Evolutionary conservation across 305 asterid genomes (phyloP).

Genomic region (Withania somnifera): DNA sequence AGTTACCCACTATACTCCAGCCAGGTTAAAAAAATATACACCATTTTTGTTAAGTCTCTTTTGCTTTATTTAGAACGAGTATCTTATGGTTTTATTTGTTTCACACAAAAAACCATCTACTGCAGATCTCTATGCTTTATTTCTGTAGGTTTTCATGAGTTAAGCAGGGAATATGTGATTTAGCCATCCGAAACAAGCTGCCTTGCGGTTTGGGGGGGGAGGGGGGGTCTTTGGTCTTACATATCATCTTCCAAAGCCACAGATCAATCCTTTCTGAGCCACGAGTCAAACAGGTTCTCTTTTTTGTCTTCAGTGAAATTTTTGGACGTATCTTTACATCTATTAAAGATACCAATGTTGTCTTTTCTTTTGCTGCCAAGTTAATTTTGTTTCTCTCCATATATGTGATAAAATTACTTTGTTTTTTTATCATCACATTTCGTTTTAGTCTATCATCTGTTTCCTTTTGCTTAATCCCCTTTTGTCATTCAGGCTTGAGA

Average conservation of each 20-base stretch:
- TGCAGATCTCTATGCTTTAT: background rate
- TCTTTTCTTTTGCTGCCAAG: background rate
- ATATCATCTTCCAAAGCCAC: background rate
- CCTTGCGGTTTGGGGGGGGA: no score
- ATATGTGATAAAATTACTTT: background rate
- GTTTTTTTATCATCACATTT: background rate
- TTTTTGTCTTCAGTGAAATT: background rate
- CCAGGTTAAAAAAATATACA: background rate
- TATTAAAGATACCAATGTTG: background rate
- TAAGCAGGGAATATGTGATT: background rate
- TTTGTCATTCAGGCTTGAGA: constrained; percentile 47
- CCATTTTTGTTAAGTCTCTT: background rate
- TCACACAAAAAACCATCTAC: background rate
- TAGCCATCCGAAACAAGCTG: background rate
- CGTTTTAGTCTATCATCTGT: background rate
- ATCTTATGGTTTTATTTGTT: background rate
- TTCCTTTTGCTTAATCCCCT: background rate
- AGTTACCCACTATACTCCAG: background rate
- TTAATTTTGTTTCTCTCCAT: background rate
- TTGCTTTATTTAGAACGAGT: background rate
- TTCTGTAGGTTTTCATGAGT: background rate
- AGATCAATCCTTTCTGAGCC: background rate
- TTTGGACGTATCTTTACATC: background rate
- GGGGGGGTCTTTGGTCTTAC: background rate
- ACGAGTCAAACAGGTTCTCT: background rate